Evolutionary conservation across 176 grass and related monocot genomes (phyloP).

Genomic region (Triticum monococcum): DNA sequence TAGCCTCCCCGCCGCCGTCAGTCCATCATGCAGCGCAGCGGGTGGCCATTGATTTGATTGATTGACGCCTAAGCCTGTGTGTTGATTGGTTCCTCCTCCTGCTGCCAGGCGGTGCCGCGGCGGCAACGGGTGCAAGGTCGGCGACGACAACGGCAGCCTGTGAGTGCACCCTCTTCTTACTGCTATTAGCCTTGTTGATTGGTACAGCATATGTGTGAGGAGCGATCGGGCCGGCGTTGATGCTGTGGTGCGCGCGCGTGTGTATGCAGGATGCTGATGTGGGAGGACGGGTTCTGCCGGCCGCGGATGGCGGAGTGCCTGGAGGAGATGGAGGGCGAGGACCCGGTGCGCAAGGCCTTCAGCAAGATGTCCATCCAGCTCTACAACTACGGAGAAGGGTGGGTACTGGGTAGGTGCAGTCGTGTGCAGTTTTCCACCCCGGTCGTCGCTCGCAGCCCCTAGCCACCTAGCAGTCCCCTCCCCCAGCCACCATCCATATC

Average conservation of each 20-base stretch:
- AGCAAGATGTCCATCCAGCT: slow-evolving; percentile 99
- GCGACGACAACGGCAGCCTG: slow-evolving; percentile 99
- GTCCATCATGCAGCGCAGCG: background rate
- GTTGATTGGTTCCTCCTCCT: background rate
- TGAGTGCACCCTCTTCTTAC: slow-evolving; percentile 29
- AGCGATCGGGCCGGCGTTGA: background rate
- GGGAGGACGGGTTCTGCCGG: slow-evolving; percentile 98
- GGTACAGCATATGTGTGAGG: too few relatives aligned
- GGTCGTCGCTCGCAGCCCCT: background rate
- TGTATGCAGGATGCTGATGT: slow-evolving; percentile 89
- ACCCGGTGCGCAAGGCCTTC: slow-evolving; percentile 90
- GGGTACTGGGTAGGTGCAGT: slow-evolving; percentile 98
- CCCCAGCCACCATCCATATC: background rate
- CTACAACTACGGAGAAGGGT: slow-evolving; percentile 99
- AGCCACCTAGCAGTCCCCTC: background rate
- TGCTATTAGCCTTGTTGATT: background rate
- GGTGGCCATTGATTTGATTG: too few relatives aligned
- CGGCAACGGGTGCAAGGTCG: slow-evolving; percentile 95
- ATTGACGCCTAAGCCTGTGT: background rate
- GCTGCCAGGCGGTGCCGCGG: slow-evolving; percentile 73
- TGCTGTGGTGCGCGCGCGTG: background rate
- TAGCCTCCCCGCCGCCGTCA: background rate
- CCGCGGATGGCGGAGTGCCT: slow-evolving; percentile 68
- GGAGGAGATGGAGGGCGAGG: slow-evolving; percentile 95
- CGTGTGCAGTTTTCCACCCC: slow-evolving; percentile 17